Conservation (phyloP, 2,329 filamentous ascomycete species). For the Alternaria sp. region DNA sequence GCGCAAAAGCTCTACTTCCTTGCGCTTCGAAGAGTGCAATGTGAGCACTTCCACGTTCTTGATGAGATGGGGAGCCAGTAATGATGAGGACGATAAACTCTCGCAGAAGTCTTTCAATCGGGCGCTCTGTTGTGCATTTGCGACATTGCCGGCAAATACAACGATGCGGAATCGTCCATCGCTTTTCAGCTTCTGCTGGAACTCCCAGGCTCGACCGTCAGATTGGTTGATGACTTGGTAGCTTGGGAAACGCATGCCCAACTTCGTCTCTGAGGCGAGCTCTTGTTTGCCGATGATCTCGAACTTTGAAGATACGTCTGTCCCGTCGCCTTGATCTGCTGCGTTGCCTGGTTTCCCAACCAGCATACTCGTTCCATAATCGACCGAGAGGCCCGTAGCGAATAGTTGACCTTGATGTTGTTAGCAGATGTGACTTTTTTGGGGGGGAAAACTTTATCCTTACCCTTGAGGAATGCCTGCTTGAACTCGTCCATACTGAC, state of each 20-base stretch:
- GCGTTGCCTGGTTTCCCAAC: constrained; percentile 62
- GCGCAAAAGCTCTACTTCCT: constrained; percentile 54
- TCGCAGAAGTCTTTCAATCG: constrained; percentile 61
- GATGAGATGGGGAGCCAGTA: constrained; percentile 59
- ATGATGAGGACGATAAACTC: constrained; percentile 49
- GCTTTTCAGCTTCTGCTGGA: constrained; percentile 65
- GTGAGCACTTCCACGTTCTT: constrained; percentile 68
- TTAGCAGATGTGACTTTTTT: not conserved
- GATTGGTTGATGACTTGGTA: constrained; percentile 69
- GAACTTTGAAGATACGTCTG: constrained; percentile 48
- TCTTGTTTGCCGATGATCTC: constrained; percentile 49
- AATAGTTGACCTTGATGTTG: constrained; percentile 62
- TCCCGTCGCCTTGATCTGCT: constrained; percentile 59
- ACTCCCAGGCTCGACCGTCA: constrained; percentile 65
- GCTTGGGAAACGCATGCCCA: constrained; percentile 67
- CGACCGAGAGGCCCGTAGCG: constrained; percentile 65
- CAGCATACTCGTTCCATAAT: constrained; percentile 66
- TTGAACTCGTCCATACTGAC: constrained; percentile 72
- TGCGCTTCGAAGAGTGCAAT: constrained; percentile 64
- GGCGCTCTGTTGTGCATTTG: constrained; percentile 53
- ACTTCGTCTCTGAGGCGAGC: constrained; percentile 57
- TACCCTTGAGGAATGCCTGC: constrained; percentile 63
- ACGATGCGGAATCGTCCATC: constrained; percentile 68
- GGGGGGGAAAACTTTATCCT: not conserved
- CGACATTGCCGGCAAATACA: constrained; percentile 70